phyloP scores from a whole-genome alignment of 2,329 filamentous ascomycete genomes.

The Diaporthe capsici region DNA sequence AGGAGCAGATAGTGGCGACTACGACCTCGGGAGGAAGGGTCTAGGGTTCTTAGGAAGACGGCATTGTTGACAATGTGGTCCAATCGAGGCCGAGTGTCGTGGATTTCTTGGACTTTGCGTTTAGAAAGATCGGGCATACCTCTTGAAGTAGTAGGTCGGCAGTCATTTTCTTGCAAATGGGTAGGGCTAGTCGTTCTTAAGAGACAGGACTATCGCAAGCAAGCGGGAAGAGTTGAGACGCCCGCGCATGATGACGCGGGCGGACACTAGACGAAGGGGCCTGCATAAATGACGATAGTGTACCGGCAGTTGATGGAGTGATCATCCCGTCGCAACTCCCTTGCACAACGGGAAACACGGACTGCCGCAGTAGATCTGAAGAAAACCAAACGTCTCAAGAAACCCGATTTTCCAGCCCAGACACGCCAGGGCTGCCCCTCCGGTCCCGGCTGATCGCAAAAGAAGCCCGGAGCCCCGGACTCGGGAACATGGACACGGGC shows the following conservation, averaged over 20 bases:
- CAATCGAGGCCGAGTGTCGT: neutral
- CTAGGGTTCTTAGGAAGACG: neutral
- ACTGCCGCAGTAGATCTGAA: neutral
- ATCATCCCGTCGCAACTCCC: constrained; percentile 14
- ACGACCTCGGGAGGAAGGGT: too few relatives aligned
- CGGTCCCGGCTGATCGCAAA: constrained; percentile 1
- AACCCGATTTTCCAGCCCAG: neutral
- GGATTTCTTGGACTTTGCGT: neutral
- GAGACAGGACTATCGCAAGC: neutral
- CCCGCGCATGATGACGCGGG: neutral
- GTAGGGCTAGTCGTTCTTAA: neutral
- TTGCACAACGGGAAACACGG: constrained; percentile 23
- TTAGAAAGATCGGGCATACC: neutral
- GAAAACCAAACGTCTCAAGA: neutral
- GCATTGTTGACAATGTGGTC: neutral
- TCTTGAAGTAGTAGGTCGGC: neutral
- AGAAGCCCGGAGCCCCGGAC: neutral
- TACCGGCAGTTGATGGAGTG: constrained; percentile 9
- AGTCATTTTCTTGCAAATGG: neutral
- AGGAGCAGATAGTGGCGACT: too few relatives aligned
- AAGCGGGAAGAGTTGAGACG: neutral
- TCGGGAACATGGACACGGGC: neutral
- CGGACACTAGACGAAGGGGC: neutral
- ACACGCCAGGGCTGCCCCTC: neutral
- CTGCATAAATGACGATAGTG: neutral